Percentiles rank a stretch among this genome's conserved stretches.
Evolutionary conservation across 164 flowering plant genomes (phyloP).

Genomic region (Hamamelis virginiana): DNA sequence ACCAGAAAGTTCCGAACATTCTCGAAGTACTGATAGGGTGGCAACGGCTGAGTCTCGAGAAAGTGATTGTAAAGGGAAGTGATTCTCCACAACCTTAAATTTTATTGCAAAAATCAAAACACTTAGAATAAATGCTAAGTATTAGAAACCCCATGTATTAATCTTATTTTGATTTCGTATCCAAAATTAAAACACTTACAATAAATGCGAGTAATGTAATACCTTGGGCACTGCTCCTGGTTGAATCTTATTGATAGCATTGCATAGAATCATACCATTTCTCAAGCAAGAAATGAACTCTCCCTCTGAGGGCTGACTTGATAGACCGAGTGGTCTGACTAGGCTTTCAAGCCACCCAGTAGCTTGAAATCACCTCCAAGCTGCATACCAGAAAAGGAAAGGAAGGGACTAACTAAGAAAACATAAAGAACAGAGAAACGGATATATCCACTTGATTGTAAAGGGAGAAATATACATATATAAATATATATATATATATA

Average conservation of each 20-base stretch:
- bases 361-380: conserved; percentile 71
- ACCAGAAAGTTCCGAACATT: conserved; percentile 82
- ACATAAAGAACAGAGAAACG: too few relatives aligned
- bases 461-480: too few relatives aligned
- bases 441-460: too few relatives aligned
- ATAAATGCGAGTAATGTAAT: conserved; percentile 1
- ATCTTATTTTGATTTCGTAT: too few relatives aligned
- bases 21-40: conserved; percentile 95
- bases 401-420: too few relatives aligned
- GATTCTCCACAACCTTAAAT: conserved; percentile 68
- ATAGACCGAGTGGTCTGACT: conserved; percentile 70
- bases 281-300: conserved; percentile 84
- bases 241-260: conserved; percentile 78
- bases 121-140: background rate
- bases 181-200: too few relatives aligned
- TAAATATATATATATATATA: too few relatives aligned
- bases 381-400: too few relatives aligned
- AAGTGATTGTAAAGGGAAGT: conserved; percentile 33
- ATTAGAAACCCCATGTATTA: background rate
- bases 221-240: conserved; percentile 92
- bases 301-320: conserved; percentile 65
- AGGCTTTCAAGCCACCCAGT: conserved; percentile 68
- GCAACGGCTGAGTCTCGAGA: conserved; percentile 67
- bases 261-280: conserved; percentile 81
- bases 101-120: background rate